A percentile compares a stretch with the other conserved stretches of the same genome.
Conservation (phyloP, 495 filamentous ascomycete species). For the Parmelia sp. region DNA sequence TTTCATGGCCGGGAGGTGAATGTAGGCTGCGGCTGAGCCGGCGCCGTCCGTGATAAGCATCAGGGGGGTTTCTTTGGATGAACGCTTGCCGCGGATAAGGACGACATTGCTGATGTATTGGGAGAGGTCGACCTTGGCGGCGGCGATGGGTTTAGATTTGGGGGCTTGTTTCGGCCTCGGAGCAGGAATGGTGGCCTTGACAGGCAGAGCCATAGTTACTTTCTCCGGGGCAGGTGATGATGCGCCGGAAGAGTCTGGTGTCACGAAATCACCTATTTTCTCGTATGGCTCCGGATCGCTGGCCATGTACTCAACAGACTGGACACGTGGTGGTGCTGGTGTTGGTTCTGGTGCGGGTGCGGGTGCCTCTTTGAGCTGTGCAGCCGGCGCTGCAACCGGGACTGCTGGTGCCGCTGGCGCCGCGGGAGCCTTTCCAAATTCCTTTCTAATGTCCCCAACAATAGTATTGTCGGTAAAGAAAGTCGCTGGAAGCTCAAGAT, state of each 20-base stretch:
- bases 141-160: neutral
- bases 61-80: conserved; percentile 14
- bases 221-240: neutral
- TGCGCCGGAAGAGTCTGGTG: neutral
- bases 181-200: neutral
- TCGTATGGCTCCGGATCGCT: conserved; percentile 2
- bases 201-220: neutral
- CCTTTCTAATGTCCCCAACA: conserved; percentile 18
- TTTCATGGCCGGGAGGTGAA: conserved; percentile 27
- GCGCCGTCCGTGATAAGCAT: conserved; percentile 30
- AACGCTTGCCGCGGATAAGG: conserved; percentile 17
- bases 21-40: conserved; percentile 28
- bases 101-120: conserved; percentile 4
- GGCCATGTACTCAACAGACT: neutral
- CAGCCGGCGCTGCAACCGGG: neutral
- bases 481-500: conserved; percentile 14
- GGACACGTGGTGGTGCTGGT: neutral
- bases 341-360: neutral
- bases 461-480: conserved; percentile 25
- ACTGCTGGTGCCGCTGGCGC: neutral
- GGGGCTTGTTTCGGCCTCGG: neutral
- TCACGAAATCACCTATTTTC: neutral
- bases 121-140: neutral
- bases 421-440: conserved; percentile 7
- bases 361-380: neutral